These are phyloP conservation scores for Lipomyces mesembrius DNA, from an alignment of 805 yeast species.

Conservation along the genomic window DNA sequence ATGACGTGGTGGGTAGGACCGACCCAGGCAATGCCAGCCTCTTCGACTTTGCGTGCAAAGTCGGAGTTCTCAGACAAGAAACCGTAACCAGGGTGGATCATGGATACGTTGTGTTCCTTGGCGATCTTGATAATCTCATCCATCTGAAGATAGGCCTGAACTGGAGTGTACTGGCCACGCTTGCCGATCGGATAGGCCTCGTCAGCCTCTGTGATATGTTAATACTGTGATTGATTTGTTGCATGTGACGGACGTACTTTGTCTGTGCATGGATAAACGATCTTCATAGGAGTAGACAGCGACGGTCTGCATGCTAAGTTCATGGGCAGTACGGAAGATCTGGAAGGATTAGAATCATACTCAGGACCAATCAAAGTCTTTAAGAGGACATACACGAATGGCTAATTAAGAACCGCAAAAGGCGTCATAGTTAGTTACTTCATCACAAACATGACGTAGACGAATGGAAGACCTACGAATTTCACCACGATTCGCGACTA, in stretches of 20 bases:
- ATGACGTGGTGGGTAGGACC: conserved; percentile 90
- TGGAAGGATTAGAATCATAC: conserved; percentile 59
- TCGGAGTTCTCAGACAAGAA: conserved; percentile 89
- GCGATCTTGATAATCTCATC: conserved; percentile 94
- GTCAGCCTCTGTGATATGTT: conserved; percentile 44
- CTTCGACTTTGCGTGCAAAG: conserved; percentile 89
- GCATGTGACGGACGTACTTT: conserved; percentile 51
- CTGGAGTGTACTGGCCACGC: conserved; percentile 89
- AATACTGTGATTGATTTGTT: neutral
- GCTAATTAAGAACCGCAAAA: conserved; percentile 10
- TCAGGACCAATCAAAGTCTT: neutral
- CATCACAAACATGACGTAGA: neutral
- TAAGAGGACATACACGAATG: conserved; percentile 10
- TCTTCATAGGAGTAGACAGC: conserved; percentile 98
- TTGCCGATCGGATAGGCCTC: conserved; percentile 79
- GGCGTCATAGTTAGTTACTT: neutral
- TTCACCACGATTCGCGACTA: conserved; percentile 50
- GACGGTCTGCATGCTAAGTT: conserved; percentile 93
- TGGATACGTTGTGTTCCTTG: conserved; percentile 71
- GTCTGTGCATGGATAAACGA: conserved; percentile 88
- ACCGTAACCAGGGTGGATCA: conserved; percentile 94
- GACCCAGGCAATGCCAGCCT: conserved; percentile 90
- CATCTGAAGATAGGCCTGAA: conserved; percentile 91
- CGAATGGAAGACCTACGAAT: conserved; percentile 44
- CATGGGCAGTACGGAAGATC: conserved; percentile 97